A percentile compares a stretch with the other conserved stretches of the same genome.
Conservation (phyloP, 2,329 filamentous ascomycete species). For the Phialophora macrospora region DNA sequence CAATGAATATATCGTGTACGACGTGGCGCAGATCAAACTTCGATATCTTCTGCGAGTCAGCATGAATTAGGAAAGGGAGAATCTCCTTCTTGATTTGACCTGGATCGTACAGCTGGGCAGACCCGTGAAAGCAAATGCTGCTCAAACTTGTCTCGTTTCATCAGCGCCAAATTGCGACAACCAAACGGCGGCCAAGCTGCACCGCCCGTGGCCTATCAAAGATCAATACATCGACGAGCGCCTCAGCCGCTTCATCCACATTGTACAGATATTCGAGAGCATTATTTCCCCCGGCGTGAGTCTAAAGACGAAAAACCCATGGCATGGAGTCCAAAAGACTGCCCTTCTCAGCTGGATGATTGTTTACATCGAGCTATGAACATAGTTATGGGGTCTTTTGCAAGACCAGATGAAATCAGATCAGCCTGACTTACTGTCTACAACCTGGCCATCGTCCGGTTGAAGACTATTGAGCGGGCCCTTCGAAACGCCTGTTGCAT, state of each 20-base stretch:
- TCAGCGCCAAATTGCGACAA: background rate
- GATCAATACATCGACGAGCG: background rate
- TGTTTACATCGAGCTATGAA: background rate
- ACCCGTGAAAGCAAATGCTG: background rate
- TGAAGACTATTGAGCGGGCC: background rate
- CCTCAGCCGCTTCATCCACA: background rate
- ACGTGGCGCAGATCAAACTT: slow-evolving; percentile 54
- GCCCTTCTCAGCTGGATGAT: background rate
- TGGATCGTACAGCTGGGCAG: background rate
- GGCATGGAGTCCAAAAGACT: background rate
- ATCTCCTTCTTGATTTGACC: background rate
- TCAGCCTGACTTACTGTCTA: background rate
- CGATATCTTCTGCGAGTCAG: slow-evolving; percentile 52
- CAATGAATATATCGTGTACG: slow-evolving; percentile 58
- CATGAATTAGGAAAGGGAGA: slow-evolving; percentile 40
- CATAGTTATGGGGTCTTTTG: slow-evolving; percentile 6
- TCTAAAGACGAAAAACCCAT: background rate
- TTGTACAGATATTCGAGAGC: background rate
- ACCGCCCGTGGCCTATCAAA: background rate
- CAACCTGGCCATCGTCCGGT: background rate
- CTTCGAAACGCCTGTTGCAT: background rate
- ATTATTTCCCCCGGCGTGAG: background rate
- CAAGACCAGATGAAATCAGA: background rate
- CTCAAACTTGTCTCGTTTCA: background rate
- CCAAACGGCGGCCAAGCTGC: background rate